Conservation (phyloP, 441 rosid species). For the Rhodomyrtus psidioides region DNA sequence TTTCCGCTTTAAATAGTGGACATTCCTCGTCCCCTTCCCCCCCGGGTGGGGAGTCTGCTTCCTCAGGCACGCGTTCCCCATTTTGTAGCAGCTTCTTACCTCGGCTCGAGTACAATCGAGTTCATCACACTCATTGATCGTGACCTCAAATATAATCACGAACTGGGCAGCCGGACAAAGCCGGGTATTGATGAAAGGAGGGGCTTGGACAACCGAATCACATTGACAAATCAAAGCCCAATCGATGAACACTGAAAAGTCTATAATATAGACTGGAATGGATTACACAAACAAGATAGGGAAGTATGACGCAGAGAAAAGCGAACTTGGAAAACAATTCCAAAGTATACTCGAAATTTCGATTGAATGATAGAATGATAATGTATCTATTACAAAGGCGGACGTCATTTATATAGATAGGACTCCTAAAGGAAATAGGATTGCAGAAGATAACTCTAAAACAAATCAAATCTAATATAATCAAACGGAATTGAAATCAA, state of each 20-base stretch:
- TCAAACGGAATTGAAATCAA: too few species aligned
- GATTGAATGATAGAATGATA: too few species aligned
- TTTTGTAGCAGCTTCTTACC: not conserved
- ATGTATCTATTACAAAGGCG: too few species aligned
- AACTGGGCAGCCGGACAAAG: not conserved
- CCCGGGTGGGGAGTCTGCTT: too few species aligned
- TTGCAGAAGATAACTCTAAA: too few species aligned
- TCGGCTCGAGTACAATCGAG: not conserved
- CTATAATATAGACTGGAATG: not conserved
- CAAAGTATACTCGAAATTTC: too few species aligned
- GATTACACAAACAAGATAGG: too few species aligned
- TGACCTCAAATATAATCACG: accelerated
- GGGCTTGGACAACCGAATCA: not conserved
- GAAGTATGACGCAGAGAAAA: too few species aligned
- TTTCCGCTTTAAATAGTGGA: not conserved
- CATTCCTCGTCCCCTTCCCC: not conserved
- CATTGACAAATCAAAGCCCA: not conserved
- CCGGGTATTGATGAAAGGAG: not conserved
- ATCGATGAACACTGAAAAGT: not conserved
- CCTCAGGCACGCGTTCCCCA: not conserved
- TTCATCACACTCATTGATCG: accelerated
- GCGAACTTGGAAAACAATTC: too few species aligned
- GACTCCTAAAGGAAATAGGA: too few species aligned
- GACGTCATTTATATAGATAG: too few species aligned
- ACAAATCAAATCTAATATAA: too few species aligned